These are phyloP conservation scores for Fonsecaea pedrosoi DNA, from an alignment of 2,329 filamentous ascomycete species.

Conservation along the genomic window DNA sequence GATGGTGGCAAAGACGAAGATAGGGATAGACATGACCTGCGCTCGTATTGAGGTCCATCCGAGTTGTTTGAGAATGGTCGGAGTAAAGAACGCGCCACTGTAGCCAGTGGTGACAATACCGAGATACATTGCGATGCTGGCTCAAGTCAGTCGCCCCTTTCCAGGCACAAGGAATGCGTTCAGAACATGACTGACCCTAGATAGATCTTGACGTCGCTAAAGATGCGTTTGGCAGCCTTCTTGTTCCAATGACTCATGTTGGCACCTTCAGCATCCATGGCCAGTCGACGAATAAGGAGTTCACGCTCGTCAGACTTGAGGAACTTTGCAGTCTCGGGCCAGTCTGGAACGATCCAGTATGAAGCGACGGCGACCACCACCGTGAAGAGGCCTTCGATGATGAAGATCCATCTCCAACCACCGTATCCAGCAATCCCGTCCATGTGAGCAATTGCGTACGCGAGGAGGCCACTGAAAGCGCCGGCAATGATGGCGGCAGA, in stretches of 20 bases:
- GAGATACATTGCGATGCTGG: constrained; percentile 43
- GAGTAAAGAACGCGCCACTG: constrained; percentile 46
- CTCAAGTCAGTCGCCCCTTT: constrained; percentile 37
- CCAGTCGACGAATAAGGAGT: constrained; percentile 46
- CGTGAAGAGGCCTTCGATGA: constrained; percentile 46
- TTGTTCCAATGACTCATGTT: constrained; percentile 44
- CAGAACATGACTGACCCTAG: constrained; percentile 36
- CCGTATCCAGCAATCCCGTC: constrained; percentile 48
- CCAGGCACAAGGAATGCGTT: constrained; percentile 33
- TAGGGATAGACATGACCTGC: constrained; percentile 48
- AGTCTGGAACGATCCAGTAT: constrained; percentile 45
- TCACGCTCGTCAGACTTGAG: constrained; percentile 43
- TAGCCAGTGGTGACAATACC: constrained; percentile 47
- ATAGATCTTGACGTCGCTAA: constrained; percentile 47
- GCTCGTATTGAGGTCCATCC: constrained; percentile 44
- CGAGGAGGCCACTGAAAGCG: constrained; percentile 56
- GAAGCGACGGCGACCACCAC: constrained; percentile 41
- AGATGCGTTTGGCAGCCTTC: constrained; percentile 41
- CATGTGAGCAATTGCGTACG: constrained; percentile 60
- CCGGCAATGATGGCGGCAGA: constrained; percentile 49
- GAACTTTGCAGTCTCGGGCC: constrained; percentile 45
- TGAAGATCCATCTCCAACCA: constrained; percentile 49
- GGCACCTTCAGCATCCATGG: constrained; percentile 40
- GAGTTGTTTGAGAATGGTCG: constrained; percentile 46
- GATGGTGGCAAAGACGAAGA: constrained; percentile 45